Evolutionary conservation across 495 filamentous ascomycete species (phyloP).

Genomic region (Penicillium manginii): DNA sequence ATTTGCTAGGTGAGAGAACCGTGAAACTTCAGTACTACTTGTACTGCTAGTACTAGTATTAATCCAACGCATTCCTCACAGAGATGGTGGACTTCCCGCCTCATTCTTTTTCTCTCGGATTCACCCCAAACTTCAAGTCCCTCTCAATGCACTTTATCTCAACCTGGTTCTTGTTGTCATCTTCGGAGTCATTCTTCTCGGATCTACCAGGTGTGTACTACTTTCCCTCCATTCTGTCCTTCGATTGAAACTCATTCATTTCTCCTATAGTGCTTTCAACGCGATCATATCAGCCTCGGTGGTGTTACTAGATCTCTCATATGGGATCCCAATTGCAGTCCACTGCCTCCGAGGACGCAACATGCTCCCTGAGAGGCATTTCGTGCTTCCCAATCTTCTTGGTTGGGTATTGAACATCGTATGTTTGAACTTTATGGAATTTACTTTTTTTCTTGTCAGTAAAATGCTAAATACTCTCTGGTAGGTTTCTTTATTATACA

Average conservation of each 20-base stretch:
- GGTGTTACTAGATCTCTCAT: conserved; percentile 70
- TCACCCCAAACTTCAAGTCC: conserved; percentile 65
- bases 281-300: conserved; percentile 74
- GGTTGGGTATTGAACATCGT: conserved; percentile 57
- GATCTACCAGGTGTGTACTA: conserved; percentile 54
- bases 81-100: conserved; percentile 74
- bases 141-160: conserved; percentile 69
- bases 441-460: too few relatives aligned
- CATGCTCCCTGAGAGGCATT: conserved; percentile 65
- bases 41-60: neutral
- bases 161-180: conserved; percentile 65
- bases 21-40: neutral
- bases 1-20: conserved; percentile 55
- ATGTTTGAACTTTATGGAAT: conserved; percentile 4
- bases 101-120: conserved; percentile 66
- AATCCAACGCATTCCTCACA: conserved; percentile 13
- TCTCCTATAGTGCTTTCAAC: conserved; percentile 46
- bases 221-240: conserved; percentile 12
- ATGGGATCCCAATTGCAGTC: conserved; percentile 71
- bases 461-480: neutral
- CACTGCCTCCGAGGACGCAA: conserved; percentile 66
- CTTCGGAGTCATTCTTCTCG: conserved; percentile 75
- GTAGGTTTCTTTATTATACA: conserved; percentile 66
- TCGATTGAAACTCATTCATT: neutral
- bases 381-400: conserved; percentile 58